Base-by-base conservation (phyloP, 805 yeast genomes). In the Wickerhamomyces queroliae region DNA sequence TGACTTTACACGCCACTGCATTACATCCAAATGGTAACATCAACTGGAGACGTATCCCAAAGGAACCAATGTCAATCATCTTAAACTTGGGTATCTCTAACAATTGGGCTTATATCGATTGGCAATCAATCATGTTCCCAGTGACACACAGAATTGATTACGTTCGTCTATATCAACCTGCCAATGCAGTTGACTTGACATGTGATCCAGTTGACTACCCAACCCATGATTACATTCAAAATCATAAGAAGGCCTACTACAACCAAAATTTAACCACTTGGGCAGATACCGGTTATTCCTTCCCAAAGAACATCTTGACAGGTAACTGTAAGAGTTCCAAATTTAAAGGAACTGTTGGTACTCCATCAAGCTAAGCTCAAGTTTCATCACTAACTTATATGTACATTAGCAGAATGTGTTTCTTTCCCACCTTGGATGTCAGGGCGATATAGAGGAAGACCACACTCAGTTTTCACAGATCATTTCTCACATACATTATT, bases 81-180 rank as follows among this genome's bases (percentile, higher is more conserved):
- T 55, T 91, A 70, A 91, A 91, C 61, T 64, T 91, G 64, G 99
- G 96, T 70, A 66, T 91, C 38, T 90, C 97, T 13, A 83, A 81
- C 53, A 83, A 79, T 44, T 91, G 98, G 98, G 86, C 93, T 7
- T 87, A 85, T 61, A 91, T 91, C 45, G 91, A 89, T 64, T 91
- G 96, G 96, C 77, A 79, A 33, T 67, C 79, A 5, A 67, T 89
- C 43, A 63, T 64, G 34, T 91, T 91, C 75, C 99, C 99, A 2
- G 75, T 74, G 12, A 70, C 75, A 2, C 69, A 90, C 80, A 67
- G 76, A 41, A 65, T 91, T 33, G 97, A 91, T 60, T 86, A 83
- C 53, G 95, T 91, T 25, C 78, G 99, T 52, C 56, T 91, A n/a
- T 91, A 93, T 62, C 99, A 91, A 66, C 96, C 96, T 2, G 55